Evolutionary conservation across 305 asterid genomes (phyloP), one percentile per base, ranked within the genome.

Genomic region (Euphrasia arctica): DNA sequence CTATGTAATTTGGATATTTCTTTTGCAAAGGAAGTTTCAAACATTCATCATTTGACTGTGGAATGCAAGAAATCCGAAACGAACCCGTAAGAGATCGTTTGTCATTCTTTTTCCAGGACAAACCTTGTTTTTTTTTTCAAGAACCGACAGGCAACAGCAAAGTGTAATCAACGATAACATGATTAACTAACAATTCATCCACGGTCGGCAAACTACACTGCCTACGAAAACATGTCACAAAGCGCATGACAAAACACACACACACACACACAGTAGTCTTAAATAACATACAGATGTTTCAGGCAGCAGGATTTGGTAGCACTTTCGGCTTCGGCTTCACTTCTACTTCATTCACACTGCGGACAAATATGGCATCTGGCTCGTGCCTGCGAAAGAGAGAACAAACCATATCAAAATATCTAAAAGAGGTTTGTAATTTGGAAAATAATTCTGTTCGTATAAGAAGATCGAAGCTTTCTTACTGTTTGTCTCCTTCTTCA

Each of bases 401-500:
- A 18, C 56, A 52, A 52, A 52, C 25, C 2, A 7, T 2, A 52
- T 5, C 12, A 14, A 12, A 47, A 47, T 47, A 3, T 12, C 18
- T 47, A 47, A 10, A 6, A 8, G 9, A 7, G 5, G 18, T 48
- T 4, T 48, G 52, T 4, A 48, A 48, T 48, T 48, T 3, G n/a
- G 8, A 48, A 48, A 48, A 48, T 48, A 48, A 5, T 3, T 12
- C 6, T 47, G 4, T 47, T 47, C 15, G 12, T 47, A 48, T 3
- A n/a, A 3, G 18, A 48, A 48, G 12, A 48, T 48, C 8, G 5
- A 12, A 5, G 22, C 18, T n/a, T 45, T 60, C 91, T 80, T 80
- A 92, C 97, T 75, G 67, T 74, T 84, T 93, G 11, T 87, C 95
- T 70, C 97, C 98, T 76, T 85, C 98, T 83, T 93, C 98, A 58